Evolutionary conservation across 2,329 filamentous ascomycete species (phyloP), one percentile per base, ranked within the genome.

Genomic region (Trichoderma sp.): DNA sequence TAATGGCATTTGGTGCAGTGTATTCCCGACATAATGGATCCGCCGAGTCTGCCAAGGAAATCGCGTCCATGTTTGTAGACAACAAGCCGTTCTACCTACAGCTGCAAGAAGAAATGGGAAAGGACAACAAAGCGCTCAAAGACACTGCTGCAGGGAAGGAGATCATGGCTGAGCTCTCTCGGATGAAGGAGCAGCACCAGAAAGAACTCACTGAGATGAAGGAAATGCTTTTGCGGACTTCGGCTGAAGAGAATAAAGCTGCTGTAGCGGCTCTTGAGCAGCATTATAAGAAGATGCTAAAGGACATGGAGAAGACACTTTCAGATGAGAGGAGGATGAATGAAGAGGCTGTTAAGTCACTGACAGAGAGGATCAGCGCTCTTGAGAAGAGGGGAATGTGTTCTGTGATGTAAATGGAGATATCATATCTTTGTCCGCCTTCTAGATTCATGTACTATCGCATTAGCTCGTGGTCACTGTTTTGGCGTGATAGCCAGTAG

Each of bases 81-180:
- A 68, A 62, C 14, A 49, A 68, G n/a, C 66, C 57, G 16, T 53
- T 68, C 14, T 61, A 47, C 13, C 37, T 68, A 2, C 43, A 62
- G 14, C 33, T 68, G 16, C 66, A 68, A 31, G 58, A 67, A 33
- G 70, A 71, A 33, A 71, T 71, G 70, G 70, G 69, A 0, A 66
- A 71, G 33, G 68, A 67, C 5, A 56, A 67, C 24, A 71, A 70
- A 52, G 52, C 61, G 5, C 61, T 71, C 24, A 58, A 71, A 37
- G 47, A 71, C 13, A 71, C 70, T 5, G 43, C 33, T 10, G 70
- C 70, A 3, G 70, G 70, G 2, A 59, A 47, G 19, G 60, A 70
- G 27, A 58, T 71, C 8, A 63, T 67, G 35, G 49, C 37, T 16
- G 68, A 70, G 14, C 62, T 71, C 24, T 35, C 53, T 33, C 53